Evolutionary conservation across 208 protist genomes (phyloP).

Genomic region (Trypanosoma lewisi): DNA sequence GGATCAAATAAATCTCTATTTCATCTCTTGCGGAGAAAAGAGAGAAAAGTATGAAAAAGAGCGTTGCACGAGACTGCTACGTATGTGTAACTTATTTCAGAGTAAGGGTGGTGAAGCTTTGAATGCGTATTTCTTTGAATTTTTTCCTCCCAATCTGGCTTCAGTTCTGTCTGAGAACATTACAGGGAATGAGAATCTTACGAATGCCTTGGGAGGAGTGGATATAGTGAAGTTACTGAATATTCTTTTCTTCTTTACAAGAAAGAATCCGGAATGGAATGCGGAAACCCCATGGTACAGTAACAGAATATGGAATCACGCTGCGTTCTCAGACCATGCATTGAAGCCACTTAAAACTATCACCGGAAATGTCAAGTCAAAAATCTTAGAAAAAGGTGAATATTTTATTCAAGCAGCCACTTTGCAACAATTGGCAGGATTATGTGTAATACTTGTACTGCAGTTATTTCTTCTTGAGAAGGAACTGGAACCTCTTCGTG

Average conservation of each 20-base stretch:
- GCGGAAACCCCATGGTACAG: conserved; percentile 19
- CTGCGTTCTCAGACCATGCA: conserved; percentile 3
- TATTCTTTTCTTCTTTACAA: conserved; percentile 13
- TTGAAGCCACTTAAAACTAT: conserved; percentile 8
- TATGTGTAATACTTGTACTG: conserved; percentile 29
- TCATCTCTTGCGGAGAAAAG: not conserved
- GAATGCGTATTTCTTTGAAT: conserved; percentile 17
- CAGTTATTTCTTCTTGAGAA: conserved; percentile 42
- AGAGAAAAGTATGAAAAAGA: no score
- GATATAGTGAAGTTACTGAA: conserved; percentile 14
- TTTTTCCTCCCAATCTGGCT: conserved; percentile 5
- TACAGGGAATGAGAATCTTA: conserved; percentile 5
- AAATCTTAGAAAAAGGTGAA: not conserved
- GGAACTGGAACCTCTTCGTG: conserved; percentile 39
- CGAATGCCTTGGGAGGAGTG: conserved; percentile 15
- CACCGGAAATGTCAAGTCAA: not conserved
- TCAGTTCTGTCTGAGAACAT: conserved; percentile 15
- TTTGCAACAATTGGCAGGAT: conserved; percentile 8
- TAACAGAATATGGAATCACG: conserved; percentile 19
- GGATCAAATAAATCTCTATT: conserved; percentile 22
- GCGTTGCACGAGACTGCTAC: no score
- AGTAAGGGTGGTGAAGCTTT: conserved; percentile 18
- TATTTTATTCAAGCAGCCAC: not conserved
- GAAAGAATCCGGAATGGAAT: conserved; percentile 1
- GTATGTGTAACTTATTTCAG: conserved; percentile 13